Evolutionary conservation across 108 stramenopile genomes (phyloP).

Genomic region (Tribonema minus): DNA sequence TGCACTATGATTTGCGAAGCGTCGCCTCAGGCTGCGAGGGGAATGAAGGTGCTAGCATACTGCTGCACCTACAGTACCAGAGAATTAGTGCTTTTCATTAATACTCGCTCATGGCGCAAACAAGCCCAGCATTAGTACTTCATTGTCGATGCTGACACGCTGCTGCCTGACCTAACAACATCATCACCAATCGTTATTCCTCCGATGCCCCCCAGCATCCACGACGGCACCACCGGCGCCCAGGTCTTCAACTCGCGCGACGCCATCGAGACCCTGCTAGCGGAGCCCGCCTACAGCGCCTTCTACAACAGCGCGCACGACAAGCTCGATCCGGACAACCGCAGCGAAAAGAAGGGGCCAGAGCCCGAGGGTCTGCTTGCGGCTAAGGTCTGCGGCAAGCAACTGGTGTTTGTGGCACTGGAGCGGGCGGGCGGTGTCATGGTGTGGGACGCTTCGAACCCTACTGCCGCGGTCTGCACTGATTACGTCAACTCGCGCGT

Average conservation of each 20-base stretch:
- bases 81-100: too few relatives aligned
- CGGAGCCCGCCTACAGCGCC: background rate
- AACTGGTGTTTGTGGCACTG: conserved; percentile 6
- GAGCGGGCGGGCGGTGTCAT: conserved; percentile 12
- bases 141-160: too few relatives aligned
- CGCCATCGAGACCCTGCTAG: background rate
- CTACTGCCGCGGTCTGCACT: background rate
- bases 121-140: too few relatives aligned
- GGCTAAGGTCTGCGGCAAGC: conserved; percentile 14
- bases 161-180: too few relatives aligned
- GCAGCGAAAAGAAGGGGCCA: conserved; percentile 25
- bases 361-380: conserved; percentile 22
- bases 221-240: background rate
- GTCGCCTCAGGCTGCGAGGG: too few relatives aligned
- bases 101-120: too few relatives aligned
- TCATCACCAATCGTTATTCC: too few relatives aligned
- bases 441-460: conserved; percentile 9
- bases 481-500: background rate
- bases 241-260: conserved; percentile 23
- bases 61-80: background rate
- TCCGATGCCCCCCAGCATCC: too few relatives aligned
- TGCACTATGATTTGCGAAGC: too few relatives aligned
- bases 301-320: conserved; percentile 6
- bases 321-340: background rate
- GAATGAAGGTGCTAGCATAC: background rate